Conservation (phyloP, 805 yeast genomes). For the Yamadazyma scolyti region DNA sequence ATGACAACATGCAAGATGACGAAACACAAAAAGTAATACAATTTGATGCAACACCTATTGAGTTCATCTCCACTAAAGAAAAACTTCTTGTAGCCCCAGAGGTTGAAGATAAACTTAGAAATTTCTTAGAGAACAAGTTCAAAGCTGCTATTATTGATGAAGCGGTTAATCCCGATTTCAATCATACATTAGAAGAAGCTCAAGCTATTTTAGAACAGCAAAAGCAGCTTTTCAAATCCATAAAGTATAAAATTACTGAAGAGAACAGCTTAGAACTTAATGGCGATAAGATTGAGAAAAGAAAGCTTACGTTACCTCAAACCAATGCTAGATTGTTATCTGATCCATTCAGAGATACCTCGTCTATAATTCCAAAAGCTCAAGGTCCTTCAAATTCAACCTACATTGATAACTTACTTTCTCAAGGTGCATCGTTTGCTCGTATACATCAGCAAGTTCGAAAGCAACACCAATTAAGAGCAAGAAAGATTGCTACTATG, state of each 20-base stretch:
- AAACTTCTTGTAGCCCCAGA: slow-evolving; percentile 19
- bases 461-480: slow-evolving; percentile 59
- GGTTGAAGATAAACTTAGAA: slow-evolving; percentile 20
- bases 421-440: slow-evolving; percentile 72
- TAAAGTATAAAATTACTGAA: slow-evolving; percentile 31
- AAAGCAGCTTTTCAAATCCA: slow-evolving; percentile 43
- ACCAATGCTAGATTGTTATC: slow-evolving; percentile 32
- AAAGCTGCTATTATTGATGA: slow-evolving; percentile 39
- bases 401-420: slow-evolving; percentile 67
- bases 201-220: slow-evolving; percentile 56
- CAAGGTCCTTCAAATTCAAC: slow-evolving; percentile 47
- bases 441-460: slow-evolving; percentile 65
- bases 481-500: slow-evolving; percentile 73
- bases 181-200: slow-evolving; percentile 51
- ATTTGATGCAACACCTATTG: slow-evolving; percentile 25
- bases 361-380: slow-evolving; percentile 35
- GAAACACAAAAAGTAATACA: slow-evolving; percentile 17
- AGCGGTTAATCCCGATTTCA: slow-evolving; percentile 23
- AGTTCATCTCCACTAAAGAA: slow-evolving; percentile 14
- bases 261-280: slow-evolving; percentile 38
- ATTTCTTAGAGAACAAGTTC: slow-evolving; percentile 25
- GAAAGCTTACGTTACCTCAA: slow-evolving; percentile 44
- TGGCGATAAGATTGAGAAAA: slow-evolving; percentile 46
- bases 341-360: slow-evolving; percentile 46
- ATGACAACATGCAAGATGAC: slow-evolving; percentile 11